These are phyloP conservation scores for Eucalyptus regnans DNA, from an alignment of 345 rosid genomes.

Conservation along the genomic window DNA sequence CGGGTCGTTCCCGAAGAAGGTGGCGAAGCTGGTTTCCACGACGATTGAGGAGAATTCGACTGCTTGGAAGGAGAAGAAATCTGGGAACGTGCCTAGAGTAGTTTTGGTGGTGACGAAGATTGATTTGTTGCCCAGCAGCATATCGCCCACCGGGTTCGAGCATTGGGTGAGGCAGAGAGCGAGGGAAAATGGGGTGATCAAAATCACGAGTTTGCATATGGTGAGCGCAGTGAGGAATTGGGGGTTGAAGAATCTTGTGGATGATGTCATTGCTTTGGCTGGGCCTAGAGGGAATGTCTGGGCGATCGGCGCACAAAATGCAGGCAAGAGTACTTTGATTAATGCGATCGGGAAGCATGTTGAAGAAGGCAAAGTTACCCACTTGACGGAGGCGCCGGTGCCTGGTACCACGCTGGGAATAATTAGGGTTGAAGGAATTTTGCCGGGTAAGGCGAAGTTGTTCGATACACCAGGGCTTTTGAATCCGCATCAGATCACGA, in stretches of 20 bases:
- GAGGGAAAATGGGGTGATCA: slow-evolving; percentile 59
- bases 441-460: slow-evolving; percentile 69
- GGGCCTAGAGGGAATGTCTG: slow-evolving; percentile 88
- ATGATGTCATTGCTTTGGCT: slow-evolving; percentile 56
- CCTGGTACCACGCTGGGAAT: slow-evolving; percentile 92
- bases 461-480: slow-evolving; percentile 89
- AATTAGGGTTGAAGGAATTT: slow-evolving; percentile 69
- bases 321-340: slow-evolving; percentile 83
- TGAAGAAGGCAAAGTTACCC: slow-evolving; percentile 36
- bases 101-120: slow-evolving; percentile 81
- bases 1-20: slow-evolving; percentile 77
- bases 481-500: slow-evolving; percentile 77
- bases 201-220: slow-evolving; percentile 63
- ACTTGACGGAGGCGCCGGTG: slow-evolving; percentile 83
- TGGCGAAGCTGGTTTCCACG: slow-evolving; percentile 61
- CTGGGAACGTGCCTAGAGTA: slow-evolving; percentile 75
- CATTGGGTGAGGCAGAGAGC: slow-evolving; percentile 90
- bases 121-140: slow-evolving; percentile 64
- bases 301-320: slow-evolving; percentile 90
- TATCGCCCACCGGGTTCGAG: slow-evolving; percentile 65
- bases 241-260: slow-evolving; percentile 75
- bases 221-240: slow-evolving; percentile 82
- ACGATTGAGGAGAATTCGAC: slow-evolving; percentile 54
- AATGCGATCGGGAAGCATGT: slow-evolving; percentile 60
- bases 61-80: slow-evolving; percentile 77